Percentiles rank a stretch among this genome's conserved stretches.
phyloP scores from a whole-genome alignment of 2,329 filamentous ascomycete species.

The Colletotrichum caudatum region DNA sequence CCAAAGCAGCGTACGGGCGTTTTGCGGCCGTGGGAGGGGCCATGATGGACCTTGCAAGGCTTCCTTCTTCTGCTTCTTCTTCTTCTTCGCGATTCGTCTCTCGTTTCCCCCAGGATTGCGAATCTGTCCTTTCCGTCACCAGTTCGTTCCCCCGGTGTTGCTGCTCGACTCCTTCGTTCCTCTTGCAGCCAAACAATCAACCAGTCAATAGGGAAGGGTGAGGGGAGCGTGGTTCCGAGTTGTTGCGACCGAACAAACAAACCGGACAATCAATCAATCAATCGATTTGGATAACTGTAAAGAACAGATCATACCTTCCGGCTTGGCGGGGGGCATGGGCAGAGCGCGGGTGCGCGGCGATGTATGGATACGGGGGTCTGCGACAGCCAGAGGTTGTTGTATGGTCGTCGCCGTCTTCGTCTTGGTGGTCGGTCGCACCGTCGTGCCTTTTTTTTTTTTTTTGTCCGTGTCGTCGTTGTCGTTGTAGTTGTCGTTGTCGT shows the following conservation, averaged over 20 bases:
- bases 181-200: constrained; percentile 1
- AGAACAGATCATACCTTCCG: constrained; percentile 25
- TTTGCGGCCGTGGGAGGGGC: constrained; percentile 39
- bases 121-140: constrained; percentile 32
- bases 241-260: constrained; percentile 13
- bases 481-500: background rate
- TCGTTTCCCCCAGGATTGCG: constrained; percentile 15
- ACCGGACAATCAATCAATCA: constrained; percentile 22
- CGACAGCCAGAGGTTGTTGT: background rate
- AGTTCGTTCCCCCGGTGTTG: background rate
- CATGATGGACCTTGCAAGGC: constrained; percentile 22
- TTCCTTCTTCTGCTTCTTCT: constrained; percentile 37
- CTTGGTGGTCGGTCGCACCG: background rate
- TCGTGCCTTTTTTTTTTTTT: background rate
- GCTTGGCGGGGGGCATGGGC: constrained; percentile 17
- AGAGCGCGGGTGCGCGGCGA: constrained; percentile 20
- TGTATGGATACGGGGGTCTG: background rate
- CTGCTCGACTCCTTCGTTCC: constrained; percentile 20
- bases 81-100: constrained; percentile 31
- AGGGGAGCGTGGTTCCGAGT: background rate
- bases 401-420: background rate
- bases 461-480: too few species aligned
- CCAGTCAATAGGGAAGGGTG: background rate
- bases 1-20: constrained; percentile 34
- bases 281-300: background rate